Evolutionary conservation across 306 rosid genomes (phyloP), one percentile per base, ranked within the genome.

Genomic region (Inga oerstediana): DNA sequence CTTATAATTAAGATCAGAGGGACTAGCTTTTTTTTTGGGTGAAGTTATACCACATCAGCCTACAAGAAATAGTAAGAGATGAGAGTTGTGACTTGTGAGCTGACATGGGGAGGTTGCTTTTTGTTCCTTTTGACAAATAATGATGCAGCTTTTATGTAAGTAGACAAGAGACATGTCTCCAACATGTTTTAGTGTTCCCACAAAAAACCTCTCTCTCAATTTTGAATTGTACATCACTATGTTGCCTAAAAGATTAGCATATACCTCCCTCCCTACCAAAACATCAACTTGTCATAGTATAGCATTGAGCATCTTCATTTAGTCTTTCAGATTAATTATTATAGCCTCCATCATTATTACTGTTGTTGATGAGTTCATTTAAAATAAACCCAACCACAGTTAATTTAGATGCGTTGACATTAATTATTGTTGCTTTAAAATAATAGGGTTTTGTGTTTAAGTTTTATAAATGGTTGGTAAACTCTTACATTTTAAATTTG

Each of bases 81-180:
- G 66, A 77, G 75, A 69, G 67, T 75, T 76, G 80, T 27, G 30
- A 27, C 30, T 27, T 27, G 30, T 27, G 30, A 80, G 75, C 20
- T 58, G 61, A 27, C n/a, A 58, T 58, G n/a, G n/a, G 24, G 30
- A 62, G 30, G 68, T 75, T 22, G 37, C 85, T 72, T 86, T 74
- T 43, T 51, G 84, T 80, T 80, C 62, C 34, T 78, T 78, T n/a
- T 64, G 61, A 83, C 45, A 76, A 80, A 81, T 64, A 68, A 7
- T 68, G 17, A 83, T 82, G 68, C 27, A 70, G 68, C 46, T 85
- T 85, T 81, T 80, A 9, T 72, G 77, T 7, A 86, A 84, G 48
- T 86, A 81, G 83, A 91, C 98, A 92, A 90, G 97, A 81, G 82
- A 91, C 98, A 92, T 91, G 97, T 94, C 95, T 81, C 78, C 79